Percentiles rank a stretch among this genome's conserved stretches.
These are phyloP conservation scores for Tricladium varicosporioides DNA, from an alignment of 2,329 filamentous ascomycete genomes.

Conservation along the genomic window DNA sequence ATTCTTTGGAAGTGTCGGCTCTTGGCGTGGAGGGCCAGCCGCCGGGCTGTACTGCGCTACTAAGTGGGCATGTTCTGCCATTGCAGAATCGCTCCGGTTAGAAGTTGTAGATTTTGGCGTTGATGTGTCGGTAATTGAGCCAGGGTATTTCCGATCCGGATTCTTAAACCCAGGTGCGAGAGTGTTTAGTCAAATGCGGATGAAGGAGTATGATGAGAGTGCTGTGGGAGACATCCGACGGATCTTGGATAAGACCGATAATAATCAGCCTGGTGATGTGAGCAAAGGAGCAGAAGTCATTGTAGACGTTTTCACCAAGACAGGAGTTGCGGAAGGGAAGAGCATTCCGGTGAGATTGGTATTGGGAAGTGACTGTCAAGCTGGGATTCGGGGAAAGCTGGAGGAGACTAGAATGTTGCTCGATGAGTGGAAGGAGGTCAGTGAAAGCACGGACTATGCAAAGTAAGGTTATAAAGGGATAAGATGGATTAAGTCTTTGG, in stretches of 20 bases:
- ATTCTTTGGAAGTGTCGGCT: slow-evolving; percentile 47
- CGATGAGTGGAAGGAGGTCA: slow-evolving; percentile 21
- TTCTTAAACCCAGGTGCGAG: slow-evolving; percentile 35
- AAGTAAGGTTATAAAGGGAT: not conserved
- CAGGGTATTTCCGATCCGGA: slow-evolving; percentile 50
- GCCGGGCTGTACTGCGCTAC: slow-evolving; percentile 45
- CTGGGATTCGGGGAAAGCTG: slow-evolving; percentile 29
- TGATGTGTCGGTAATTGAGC: slow-evolving; percentile 44
- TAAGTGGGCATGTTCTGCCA: slow-evolving; percentile 43
- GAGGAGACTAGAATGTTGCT: slow-evolving; percentile 17
- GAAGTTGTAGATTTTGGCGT: slow-evolving; percentile 47
- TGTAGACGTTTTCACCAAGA: slow-evolving; percentile 36
- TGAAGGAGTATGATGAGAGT: slow-evolving; percentile 2
- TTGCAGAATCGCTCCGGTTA: slow-evolving; percentile 41
- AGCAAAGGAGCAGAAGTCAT: slow-evolving; percentile 37
- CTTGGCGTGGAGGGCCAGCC: slow-evolving; percentile 38
- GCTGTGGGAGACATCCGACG: slow-evolving; percentile 7
- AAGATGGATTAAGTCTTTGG: no score
- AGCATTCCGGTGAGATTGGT: slow-evolving; percentile 33
- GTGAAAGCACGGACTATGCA: slow-evolving; percentile 19
- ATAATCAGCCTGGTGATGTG: slow-evolving; percentile 40
- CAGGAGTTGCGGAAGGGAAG: slow-evolving; percentile 34
- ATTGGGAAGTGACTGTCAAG: slow-evolving; percentile 36
- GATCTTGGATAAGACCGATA: slow-evolving; percentile 21
- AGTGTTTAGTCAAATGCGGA: not conserved